These are phyloP conservation scores for Orychophragmus violaceus DNA, from an alignment of 345 rosid genomes.

Conservation along the genomic window DNA sequence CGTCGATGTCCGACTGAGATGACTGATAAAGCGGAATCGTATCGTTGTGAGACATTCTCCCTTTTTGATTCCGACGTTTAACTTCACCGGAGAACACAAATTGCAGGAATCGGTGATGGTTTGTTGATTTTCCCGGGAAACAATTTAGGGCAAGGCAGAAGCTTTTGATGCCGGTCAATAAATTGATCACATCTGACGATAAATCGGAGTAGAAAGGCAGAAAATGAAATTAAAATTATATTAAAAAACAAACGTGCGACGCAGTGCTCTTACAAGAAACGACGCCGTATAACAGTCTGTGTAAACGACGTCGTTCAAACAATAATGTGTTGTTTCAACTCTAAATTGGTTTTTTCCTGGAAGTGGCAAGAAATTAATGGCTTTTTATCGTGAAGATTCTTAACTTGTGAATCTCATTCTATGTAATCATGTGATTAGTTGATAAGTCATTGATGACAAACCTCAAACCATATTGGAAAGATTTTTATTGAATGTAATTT, in stretches of 20 bases:
- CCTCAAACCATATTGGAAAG: not conserved
- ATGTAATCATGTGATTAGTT: not conserved
- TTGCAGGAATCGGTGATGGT: not conserved
- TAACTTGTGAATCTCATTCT: not conserved
- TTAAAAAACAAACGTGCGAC: not conserved
- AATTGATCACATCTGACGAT: not conserved
- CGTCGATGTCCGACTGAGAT: constrained; percentile 98
- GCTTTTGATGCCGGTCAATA: not conserved
- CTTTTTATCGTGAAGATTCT: not conserved
- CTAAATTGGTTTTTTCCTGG: not conserved
- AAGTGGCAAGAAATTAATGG: no score
- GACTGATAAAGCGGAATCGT: constrained; percentile 69
- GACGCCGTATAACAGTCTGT: not conserved
- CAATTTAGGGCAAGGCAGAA: not conserved
- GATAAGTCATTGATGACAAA: not conserved
- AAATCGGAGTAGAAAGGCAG: not conserved
- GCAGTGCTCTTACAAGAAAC: not conserved
- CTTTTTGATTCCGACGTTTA: not conserved
- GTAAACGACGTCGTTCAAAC: not conserved
- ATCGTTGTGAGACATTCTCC: constrained; percentile 72
- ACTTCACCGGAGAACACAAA: not conserved
- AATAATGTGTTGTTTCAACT: not conserved
- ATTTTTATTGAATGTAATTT: not conserved
- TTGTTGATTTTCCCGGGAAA: constrained; percentile 12
- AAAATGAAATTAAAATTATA: no score